Evolutionary conservation across 1,284 basidiomycete genomes (phyloP).

Genomic region (Ganoderma multipileum): DNA sequence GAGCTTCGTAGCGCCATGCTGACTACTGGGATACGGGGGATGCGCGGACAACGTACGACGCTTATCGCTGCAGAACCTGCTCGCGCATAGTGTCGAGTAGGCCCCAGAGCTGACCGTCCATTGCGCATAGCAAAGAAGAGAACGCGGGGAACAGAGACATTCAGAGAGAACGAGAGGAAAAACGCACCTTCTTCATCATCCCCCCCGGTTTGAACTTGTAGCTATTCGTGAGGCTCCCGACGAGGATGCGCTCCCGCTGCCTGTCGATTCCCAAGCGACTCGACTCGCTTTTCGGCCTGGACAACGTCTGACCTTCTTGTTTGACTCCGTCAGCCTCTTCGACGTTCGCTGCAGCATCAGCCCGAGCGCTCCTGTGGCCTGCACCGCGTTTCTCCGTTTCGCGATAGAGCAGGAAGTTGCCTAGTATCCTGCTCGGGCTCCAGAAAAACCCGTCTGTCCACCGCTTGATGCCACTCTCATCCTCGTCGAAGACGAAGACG

Average conservation of each 20-base stretch:
- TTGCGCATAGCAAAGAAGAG: neutral
- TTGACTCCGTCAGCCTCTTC: constrained; percentile 40
- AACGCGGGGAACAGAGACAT: neutral
- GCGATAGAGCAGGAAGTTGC: constrained; percentile 95
- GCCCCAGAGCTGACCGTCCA: constrained; percentile 1
- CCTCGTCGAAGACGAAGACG: constrained; percentile 98
- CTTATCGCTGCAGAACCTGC: constrained; percentile 21
- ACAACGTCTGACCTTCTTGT: constrained; percentile 56
- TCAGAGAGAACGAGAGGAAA: neutral
- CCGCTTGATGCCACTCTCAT: constrained; percentile 96
- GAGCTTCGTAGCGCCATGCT: neutral
- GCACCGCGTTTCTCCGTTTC: constrained; percentile 86
- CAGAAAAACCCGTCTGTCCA: constrained; percentile 99
- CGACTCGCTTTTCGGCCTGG: constrained; percentile 66
- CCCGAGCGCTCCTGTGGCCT: constrained; percentile 58
- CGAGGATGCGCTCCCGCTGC: constrained; percentile 78
- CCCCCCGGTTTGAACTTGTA: constrained; percentile 92
- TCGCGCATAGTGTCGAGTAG: constrained; percentile 4
- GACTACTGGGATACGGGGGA: constrained; percentile 4
- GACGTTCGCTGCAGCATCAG: constrained; percentile 42
- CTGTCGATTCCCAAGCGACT: constrained; percentile 60
- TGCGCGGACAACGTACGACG: constrained; percentile 5
- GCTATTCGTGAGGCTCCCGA: constrained; percentile 90
- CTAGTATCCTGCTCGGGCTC: constrained; percentile 87
- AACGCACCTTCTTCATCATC: constrained; percentile 91